Base-by-base conservation (phyloP, 306 rosid species). In the Sindora glabra region DNA sequence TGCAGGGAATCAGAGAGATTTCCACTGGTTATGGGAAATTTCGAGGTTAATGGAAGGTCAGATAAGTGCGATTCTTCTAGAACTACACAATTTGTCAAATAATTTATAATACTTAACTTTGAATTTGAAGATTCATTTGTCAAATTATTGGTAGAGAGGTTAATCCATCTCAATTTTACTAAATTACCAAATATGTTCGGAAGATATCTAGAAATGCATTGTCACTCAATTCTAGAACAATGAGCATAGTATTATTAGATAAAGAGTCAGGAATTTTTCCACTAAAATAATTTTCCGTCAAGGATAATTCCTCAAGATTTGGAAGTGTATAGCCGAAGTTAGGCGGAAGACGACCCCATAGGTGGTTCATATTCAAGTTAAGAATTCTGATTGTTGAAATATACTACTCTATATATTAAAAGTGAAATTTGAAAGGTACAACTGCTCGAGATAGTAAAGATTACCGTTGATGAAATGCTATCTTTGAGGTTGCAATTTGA, bases 1-100 rank as follows among this genome's bases (percentile, higher is more conserved):
- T 24, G 12, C 21, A 65, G 30, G 27, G 62, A 51, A 50, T 12
- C 3, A 40, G 72, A 42, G 4, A 58, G 30, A 21, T 72, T 64
- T 15, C 56, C 53, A 38, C 56, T 3, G 7, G 60, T 64, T 10
- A 2, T 16, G 3, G 68, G 63, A 19, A 72, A 59, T 30, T 15
- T 19, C 38, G 10, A 9, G 8, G 40, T 9, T 5, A 65, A 9
- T 9, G 77, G 72, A 44, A 64, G 59, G 17, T 24, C 4, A 7
- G 54, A 6, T 9, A 71, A 19, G 16, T 27, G 42, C 13, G 60
- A n/a, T 5, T 23, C 11, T 32, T 3, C 42, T 44, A 65, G 38
- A 5, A 42, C 7, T 50, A 21, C 30, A 12, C 32, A 42, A 8
- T 30, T 36, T 2, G 45, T 7, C 13, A 70, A 38, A 6, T 17